These are phyloP conservation scores for Zymoseptoria ardabiliae DNA, from an alignment of 2,329 filamentous ascomycete genomes.

Conservation along the genomic window DNA sequence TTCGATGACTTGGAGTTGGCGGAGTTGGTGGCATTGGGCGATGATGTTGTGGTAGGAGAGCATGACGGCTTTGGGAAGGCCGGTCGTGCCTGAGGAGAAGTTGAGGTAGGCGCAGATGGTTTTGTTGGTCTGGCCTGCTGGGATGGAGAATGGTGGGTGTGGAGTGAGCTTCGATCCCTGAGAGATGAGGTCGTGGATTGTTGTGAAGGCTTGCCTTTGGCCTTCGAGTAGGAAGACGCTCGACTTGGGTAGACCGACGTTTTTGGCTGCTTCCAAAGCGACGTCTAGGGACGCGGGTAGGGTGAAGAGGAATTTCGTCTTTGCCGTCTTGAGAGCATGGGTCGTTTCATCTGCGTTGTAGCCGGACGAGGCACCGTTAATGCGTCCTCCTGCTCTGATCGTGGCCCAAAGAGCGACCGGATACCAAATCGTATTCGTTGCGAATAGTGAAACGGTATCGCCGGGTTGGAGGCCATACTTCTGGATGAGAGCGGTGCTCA, in stretches of 20 bases:
- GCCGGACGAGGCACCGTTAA: slow-evolving; percentile 55
- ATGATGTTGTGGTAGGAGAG: slow-evolving; percentile 47
- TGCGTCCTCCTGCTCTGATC: slow-evolving; percentile 45
- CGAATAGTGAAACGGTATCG: slow-evolving; percentile 53
- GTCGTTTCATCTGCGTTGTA: slow-evolving; percentile 61
- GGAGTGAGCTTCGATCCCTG: slow-evolving; percentile 35
- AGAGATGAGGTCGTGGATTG: slow-evolving; percentile 37
- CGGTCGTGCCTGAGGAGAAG: slow-evolving; percentile 19
- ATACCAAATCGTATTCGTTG: slow-evolving; percentile 59
- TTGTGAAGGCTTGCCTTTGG: slow-evolving; percentile 39
- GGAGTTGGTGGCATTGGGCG: slow-evolving; percentile 54
- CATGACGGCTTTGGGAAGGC: slow-evolving; percentile 44
- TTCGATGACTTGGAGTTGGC: slow-evolving; percentile 39
- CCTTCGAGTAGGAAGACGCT: slow-evolving; percentile 51
- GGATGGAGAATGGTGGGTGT: slow-evolving; percentile 41
- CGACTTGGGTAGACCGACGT: slow-evolving; percentile 43
- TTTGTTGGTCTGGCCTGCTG: slow-evolving; percentile 45
- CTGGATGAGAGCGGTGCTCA: slow-evolving; percentile 53
- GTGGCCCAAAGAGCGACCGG: slow-evolving; percentile 55
- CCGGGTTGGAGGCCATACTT: slow-evolving; percentile 46
- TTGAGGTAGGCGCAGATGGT: slow-evolving; percentile 45
- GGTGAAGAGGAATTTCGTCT: slow-evolving; percentile 51
- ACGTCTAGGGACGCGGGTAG: slow-evolving; percentile 46
- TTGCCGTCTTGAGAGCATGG: slow-evolving; percentile 51
- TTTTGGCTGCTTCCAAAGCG: slow-evolving; percentile 45